phyloP scores from a whole-genome alignment of 1,139 yeast species.

The Candida glucosophila region DNA sequence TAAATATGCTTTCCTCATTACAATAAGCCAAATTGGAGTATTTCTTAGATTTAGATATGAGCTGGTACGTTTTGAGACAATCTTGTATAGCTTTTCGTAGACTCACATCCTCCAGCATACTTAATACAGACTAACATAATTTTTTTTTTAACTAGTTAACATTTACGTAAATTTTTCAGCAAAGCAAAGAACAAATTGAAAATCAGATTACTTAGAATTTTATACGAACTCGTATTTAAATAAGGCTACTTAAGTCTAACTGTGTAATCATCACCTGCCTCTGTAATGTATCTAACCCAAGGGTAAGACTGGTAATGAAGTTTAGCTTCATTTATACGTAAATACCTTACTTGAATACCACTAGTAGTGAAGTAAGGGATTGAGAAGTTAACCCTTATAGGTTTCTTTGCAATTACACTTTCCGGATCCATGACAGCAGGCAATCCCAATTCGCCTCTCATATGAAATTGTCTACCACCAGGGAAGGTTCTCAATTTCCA shows the following conservation, averaged over 20 bases:
- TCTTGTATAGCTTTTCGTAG: conserved; percentile 4
- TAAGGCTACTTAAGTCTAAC: conserved; percentile 45
- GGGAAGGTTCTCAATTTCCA: conserved; percentile 94
- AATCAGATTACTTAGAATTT: too few relatives aligned
- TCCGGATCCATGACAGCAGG: conserved; percentile 73
- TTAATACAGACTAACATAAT: too few relatives aligned
- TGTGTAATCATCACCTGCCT: conserved; percentile 89
- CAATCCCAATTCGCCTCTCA: conserved; percentile 86
- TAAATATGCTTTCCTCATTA: conserved; percentile 7
- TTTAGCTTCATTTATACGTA: conserved; percentile 90
- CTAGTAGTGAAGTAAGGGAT: conserved; percentile 97
- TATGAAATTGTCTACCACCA: conserved; percentile 86
- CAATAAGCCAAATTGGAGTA: conserved; percentile 4
- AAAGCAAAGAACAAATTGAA: too few relatives aligned
- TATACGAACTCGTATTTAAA: too few relatives aligned
- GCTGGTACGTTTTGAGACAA: conserved; percentile 4
- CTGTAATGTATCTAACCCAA: conserved; percentile 94
- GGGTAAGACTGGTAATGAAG: conserved; percentile 93
- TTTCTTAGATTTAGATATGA: conserved; percentile 5
- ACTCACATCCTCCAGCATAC: conserved; percentile 3
- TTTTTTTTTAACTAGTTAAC: too few relatives aligned
- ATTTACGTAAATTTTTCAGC: too few relatives aligned
- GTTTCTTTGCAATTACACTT: conserved; percentile 51
- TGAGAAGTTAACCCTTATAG: conserved; percentile 85
- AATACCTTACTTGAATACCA: conserved; percentile 91